Evolutionary conservation across 2,329 filamentous ascomycete genomes (phyloP), one percentile per base, ranked within the genome.

Genomic region (Fusarium praegraminearum): DNA sequence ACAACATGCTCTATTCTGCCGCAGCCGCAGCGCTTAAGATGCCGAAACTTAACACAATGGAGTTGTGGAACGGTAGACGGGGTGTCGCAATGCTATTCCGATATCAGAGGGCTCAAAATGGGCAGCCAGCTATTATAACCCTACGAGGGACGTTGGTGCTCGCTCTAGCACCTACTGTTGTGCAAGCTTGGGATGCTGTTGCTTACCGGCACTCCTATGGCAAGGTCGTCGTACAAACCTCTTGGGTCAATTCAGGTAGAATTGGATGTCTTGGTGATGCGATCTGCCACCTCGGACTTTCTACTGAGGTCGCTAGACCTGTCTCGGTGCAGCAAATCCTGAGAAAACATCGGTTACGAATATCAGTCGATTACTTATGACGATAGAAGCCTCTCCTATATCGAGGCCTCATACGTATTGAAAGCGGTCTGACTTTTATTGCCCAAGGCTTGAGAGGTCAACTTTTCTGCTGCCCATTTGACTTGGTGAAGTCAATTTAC

Each of bases 51-150:
- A 54, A 74, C 30, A 76, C 59, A 16, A 73, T 80, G 73, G 75
- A 78, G 46, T 57, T 78, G 22, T 80, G 78, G 78, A 78, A 77
- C 57, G 76, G 75, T 9, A 72, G 65, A 62, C n/a, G 44, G 36
- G 71, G 57, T 20, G 9, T 74, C 22, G 75, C 74, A 51, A 65
- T 75, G 58, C 60, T 73, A 18, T 76, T 76, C 57, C 66, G 61
- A 18, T 76, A 71, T 59, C 55, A 76, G 57, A 65, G 40, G 41
- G 56, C 50, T 62, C 56, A 55, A 53, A 50, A 67, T 55, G 51
- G 61, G 55, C 66, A 67, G 50, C 12, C 65, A 15, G 70, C 66
- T 35, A 67, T 65, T 50, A 71, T 78, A 45, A 75, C 68, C 9
- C 10, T 71, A 46, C 62, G 71, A 35, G 76, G 73, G 20, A 75